Evolutionary conservation across 495 filamentous ascomycete species (phyloP).

Genomic region (Bacidia gigantensis): DNA sequence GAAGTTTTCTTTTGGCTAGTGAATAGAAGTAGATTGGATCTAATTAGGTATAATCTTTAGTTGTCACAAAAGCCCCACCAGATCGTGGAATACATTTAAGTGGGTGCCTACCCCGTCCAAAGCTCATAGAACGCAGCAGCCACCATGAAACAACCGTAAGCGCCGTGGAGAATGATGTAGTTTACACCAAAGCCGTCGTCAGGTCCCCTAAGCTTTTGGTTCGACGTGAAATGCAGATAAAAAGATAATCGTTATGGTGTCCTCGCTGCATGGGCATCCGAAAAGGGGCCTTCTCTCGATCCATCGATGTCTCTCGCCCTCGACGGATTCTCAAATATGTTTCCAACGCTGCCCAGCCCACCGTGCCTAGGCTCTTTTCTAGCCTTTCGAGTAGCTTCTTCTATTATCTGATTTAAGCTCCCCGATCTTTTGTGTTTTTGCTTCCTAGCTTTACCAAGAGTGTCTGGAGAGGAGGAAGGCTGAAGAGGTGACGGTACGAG

Average conservation of each 20-base stretch:
- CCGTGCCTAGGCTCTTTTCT: constrained; percentile 19
- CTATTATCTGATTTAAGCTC: constrained; percentile 21
- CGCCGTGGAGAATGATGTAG: too few species aligned
- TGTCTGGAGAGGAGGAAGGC: constrained; percentile 14
- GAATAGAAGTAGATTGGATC: background rate
- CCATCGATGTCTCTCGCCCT: constrained; percentile 10
- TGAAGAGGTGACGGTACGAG: constrained; percentile 6
- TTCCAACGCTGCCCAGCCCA: constrained; percentile 18
- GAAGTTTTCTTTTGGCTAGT: too few species aligned
- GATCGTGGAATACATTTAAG: background rate
- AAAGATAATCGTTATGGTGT: constrained; percentile 12
- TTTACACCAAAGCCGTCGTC: too few species aligned
- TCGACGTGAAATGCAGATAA: background rate
- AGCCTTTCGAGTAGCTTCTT: constrained; percentile 18
- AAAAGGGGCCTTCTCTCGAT: constrained; percentile 16
- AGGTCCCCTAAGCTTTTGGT: too few species aligned
- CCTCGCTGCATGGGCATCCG: constrained; percentile 16
- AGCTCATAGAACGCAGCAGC: too few species aligned
- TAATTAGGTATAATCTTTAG: background rate
- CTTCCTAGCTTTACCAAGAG: constrained; percentile 9
- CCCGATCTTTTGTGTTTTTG: constrained; percentile 19
- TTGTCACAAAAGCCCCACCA: background rate
- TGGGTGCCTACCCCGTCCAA: background rate
- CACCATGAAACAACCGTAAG: too few species aligned
- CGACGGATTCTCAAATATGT: constrained; percentile 6